Evolutionary conservation across 345 rosid genomes (phyloP), one percentile per base, ranked within the genome.

Genomic region (Ceriops tagal): DNA sequence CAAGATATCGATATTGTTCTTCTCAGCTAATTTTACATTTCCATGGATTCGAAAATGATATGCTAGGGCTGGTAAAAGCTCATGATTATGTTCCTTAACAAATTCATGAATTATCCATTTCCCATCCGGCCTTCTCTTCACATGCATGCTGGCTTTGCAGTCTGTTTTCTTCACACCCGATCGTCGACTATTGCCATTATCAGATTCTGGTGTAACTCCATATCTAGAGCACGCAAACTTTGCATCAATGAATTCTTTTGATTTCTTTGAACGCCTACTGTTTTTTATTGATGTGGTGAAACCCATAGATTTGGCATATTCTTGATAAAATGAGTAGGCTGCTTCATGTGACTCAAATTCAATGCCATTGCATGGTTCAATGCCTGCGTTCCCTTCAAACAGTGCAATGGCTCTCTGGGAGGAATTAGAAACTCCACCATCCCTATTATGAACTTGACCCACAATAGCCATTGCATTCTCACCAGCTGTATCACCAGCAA

Each of bases 101-200:
- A 73, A 80, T 58, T 76, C 80, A 76, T 80, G 83, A 53, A 76
- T 80, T 53, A 76, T 70, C 83, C 83, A 80, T 58, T 76, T 80
- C 49, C 78, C 80, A 73, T 76, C 80, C 24, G 71, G 22, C 35
- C 70, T 76, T 58, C 83, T 76, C 67, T 80, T 80, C 58, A 80
- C 80, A 62, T 80, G 83, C 83, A 80, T 80, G 61, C 83, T 80
- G 20, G 83, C 83, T 60, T 76, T 80, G 68, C 83, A 80, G 53
- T 80, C 80, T n/a, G 78, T 76, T 47, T 80, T 79, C 69, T 69
- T 80, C 62, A 76, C 77, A 62, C 73, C 65, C 20, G 83, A 76
- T 59, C 80, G 75, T 26, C 80, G 68, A 66, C 80, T 70, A 64
- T 60, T 80, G 24, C 80, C 72, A 53, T 75, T 56, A 39, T 76